Percentiles rank a stretch among this genome's conserved stretches.
Evolutionary conservation across 2,329 filamentous ascomycete species (phyloP).

Genomic region (Triangularia verruculosa): DNA sequence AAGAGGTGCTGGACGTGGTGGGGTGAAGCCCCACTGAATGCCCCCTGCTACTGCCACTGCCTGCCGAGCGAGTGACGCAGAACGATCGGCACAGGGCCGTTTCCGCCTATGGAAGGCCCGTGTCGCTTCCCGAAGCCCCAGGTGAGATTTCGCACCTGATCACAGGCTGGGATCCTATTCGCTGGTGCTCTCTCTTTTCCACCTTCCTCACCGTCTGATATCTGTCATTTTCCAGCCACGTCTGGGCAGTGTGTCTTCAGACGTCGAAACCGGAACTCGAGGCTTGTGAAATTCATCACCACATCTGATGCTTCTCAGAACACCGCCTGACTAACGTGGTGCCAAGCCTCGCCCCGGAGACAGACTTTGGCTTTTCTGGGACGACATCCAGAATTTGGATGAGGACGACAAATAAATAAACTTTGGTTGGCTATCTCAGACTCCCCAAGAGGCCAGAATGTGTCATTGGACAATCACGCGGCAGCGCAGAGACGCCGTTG

Average conservation of each 20-base stretch:
- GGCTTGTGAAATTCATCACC: neutral
- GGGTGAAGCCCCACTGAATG: neutral
- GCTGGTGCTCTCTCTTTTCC: neutral
- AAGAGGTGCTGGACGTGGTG: conserved; percentile 9
- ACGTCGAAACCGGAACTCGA: too few relatives aligned
- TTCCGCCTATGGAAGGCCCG: neutral
- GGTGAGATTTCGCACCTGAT: neutral
- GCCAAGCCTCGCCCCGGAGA: neutral
- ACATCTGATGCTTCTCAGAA: neutral
- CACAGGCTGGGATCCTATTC: neutral
- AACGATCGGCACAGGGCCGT: conserved; percentile 5
- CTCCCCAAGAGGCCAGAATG: neutral
- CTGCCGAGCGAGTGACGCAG: conserved; percentile 25
- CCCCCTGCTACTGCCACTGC: conserved; percentile 1
- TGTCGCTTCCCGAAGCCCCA: neutral
- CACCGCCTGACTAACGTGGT: neutral
- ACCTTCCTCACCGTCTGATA: neutral
- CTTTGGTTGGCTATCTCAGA: neutral
- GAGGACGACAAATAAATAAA: neutral
- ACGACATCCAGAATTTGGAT: neutral
- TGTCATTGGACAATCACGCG: neutral
- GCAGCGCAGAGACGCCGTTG: neutral
- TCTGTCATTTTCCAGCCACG: neutral
- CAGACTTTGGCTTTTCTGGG: neutral
- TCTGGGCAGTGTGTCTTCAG: too few relatives aligned